These are phyloP conservation scores for Lolium perenne DNA, from an alignment of 176 grass and related monocot genomes.

Conservation along the genomic window DNA sequence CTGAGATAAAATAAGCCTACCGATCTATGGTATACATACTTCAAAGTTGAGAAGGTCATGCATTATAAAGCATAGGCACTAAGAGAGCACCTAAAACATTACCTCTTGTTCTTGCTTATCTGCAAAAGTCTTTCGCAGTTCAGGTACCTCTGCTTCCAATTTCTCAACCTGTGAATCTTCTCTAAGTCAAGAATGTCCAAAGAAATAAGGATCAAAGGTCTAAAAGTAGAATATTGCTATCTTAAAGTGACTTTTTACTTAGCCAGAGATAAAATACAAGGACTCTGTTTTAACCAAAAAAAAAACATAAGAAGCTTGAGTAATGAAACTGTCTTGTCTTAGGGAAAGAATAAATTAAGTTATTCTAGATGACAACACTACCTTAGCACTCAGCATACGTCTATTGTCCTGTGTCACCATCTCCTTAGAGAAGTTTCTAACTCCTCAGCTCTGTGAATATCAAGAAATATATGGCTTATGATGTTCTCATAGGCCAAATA, in stretches of 20 bases:
- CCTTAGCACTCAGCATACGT: slow-evolving; percentile 70
- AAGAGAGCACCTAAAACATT: slow-evolving; percentile 84
- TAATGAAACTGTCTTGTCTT: slow-evolving; percentile 3
- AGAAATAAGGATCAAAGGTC: background rate
- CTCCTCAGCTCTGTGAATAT: slow-evolving; percentile 75
- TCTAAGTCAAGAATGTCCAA: slow-evolving; percentile 36
- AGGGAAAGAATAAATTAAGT: slow-evolving; percentile 2
- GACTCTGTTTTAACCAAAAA: background rate
- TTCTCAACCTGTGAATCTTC: slow-evolving; percentile 79
- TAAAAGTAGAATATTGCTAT: slow-evolving; percentile 32
- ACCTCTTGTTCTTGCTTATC: slow-evolving; percentile 86
- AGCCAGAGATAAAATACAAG: slow-evolving; percentile 27
- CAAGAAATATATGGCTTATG: slow-evolving; percentile 35
- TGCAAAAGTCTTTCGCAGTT: slow-evolving; percentile 59
- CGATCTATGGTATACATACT: background rate
- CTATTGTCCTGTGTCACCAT: slow-evolving; percentile 95
- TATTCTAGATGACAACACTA: slow-evolving; percentile 47
- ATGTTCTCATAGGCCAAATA: slow-evolving; percentile 26
- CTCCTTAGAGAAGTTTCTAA: slow-evolving; percentile 93
- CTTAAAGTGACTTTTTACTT: slow-evolving; percentile 21
- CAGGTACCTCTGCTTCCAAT: slow-evolving; percentile 73
- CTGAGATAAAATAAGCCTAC: no score
- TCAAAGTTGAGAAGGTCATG: background rate
- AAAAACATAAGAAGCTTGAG: slow-evolving; percentile 21
- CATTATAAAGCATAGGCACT: slow-evolving; percentile 2